phyloP scores from a whole-genome alignment of 352 stramenopile genomes.

The Pythium chondricola region DNA sequence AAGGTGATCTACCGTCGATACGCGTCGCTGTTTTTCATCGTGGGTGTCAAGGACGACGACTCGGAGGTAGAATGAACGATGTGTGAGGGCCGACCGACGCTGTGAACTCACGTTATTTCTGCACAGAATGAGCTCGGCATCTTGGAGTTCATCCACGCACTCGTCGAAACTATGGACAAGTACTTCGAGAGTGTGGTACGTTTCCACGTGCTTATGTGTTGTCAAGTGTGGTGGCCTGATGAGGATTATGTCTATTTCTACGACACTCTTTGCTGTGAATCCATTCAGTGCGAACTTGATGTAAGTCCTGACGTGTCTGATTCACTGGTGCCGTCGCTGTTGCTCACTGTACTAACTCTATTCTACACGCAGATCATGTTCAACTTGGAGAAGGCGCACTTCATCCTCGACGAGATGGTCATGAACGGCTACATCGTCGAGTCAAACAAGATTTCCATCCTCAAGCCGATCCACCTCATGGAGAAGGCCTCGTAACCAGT shows the following conservation, averaged over 20 bases:
- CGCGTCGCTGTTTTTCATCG: constrained; percentile 99
- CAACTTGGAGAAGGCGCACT: constrained; percentile 89
- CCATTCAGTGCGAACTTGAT: constrained; percentile 70
- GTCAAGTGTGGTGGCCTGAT: background rate
- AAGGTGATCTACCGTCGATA: constrained; percentile 99
- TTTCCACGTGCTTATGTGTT: constrained; percentile 10
- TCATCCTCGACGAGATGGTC: constrained; percentile 94
- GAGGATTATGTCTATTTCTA: background rate
- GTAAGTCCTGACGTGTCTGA: constrained; percentile 31
- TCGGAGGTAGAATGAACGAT: constrained; percentile 53
- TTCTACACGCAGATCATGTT: constrained; percentile 81
- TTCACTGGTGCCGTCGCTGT: background rate
- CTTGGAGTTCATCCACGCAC: constrained; percentile 99
- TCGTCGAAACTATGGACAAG: constrained; percentile 99
- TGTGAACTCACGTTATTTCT: background rate
- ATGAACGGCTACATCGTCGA: constrained; percentile 99
- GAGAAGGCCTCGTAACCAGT: constrained; percentile 91
- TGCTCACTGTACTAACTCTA: background rate
- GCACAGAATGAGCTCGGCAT: constrained; percentile 98
- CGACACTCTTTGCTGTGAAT: background rate
- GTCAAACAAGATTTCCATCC: constrained; percentile 98
- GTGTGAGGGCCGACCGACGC: background rate
- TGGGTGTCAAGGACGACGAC: constrained; percentile 95
- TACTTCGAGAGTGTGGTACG: constrained; percentile 97
- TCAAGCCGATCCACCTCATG: constrained; percentile 98